Evolutionary conservation across 768 basidiomycete species (phyloP).

Genomic region (Lyophyllum atratum): DNA sequence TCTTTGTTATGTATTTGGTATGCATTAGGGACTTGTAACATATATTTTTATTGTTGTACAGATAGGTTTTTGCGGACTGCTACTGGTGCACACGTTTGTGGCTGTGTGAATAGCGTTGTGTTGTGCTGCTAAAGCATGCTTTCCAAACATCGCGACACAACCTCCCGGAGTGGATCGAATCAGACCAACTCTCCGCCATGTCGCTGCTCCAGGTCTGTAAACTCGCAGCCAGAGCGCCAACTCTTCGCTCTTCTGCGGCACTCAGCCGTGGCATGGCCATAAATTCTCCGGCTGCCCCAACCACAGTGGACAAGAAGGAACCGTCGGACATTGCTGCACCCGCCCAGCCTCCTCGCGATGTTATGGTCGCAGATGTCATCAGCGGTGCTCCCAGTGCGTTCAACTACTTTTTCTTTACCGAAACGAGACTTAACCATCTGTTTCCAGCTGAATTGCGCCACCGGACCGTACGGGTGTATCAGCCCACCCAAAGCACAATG

Average conservation of each 20-base stretch:
- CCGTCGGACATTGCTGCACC: constrained; percentile 40
- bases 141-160: constrained; percentile 11
- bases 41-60: neutral
- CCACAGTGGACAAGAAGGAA: constrained; percentile 31
- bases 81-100: neutral
- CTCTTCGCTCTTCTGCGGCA: constrained; percentile 16
- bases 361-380: constrained; percentile 77
- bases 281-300: constrained; percentile 25
- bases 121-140: neutral
- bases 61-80: neutral
- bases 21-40: constrained; percentile 4
- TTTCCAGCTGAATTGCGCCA: constrained; percentile 76
- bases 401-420: neutral
- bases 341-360: constrained; percentile 54
- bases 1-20: neutral
- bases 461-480: constrained; percentile 88
- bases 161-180: neutral
- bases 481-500: constrained; percentile 93
- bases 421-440: neutral
- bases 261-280: constrained; percentile 32
- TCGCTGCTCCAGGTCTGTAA: constrained; percentile 53
- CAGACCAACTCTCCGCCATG: constrained; percentile 36
- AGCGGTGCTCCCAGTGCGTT: constrained; percentile 83
- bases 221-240: constrained; percentile 25
- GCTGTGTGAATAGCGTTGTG: neutral